These are phyloP conservation scores for Linum usitatissimum DNA, from an alignment of 345 rosid species.

Conservation along the genomic window DNA sequence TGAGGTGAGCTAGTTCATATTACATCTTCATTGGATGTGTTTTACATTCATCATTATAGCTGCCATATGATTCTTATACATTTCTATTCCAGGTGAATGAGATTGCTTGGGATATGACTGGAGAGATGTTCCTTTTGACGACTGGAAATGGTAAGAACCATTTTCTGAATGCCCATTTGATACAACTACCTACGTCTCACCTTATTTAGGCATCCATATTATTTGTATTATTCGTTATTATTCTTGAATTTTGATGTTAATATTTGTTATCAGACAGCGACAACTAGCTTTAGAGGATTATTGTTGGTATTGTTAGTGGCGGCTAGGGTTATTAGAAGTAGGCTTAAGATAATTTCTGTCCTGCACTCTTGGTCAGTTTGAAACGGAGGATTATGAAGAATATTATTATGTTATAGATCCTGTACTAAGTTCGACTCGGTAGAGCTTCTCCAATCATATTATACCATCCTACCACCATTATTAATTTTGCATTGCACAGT, in stretches of 20 bases:
- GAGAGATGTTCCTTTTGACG: constrained; percentile 89
- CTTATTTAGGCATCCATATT: not conserved
- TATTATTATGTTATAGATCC: not conserved
- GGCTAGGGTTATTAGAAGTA: too few relatives aligned
- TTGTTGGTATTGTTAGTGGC: too few relatives aligned
- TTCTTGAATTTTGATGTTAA: not conserved
- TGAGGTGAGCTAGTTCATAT: constrained; percentile 44
- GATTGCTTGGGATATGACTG: constrained; percentile 95
- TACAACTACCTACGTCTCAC: not conserved
- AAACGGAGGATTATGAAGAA: too few relatives aligned
- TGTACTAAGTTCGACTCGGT: too few relatives aligned
- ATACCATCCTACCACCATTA: not conserved
- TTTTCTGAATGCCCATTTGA: not conserved
- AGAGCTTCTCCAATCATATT: too few relatives aligned
- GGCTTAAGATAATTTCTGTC: too few relatives aligned
- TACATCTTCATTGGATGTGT: not conserved
- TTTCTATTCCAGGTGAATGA: constrained; percentile 66
- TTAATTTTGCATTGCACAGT: not conserved
- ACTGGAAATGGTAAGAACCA: constrained; percentile 76
- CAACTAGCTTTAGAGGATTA: too few relatives aligned
- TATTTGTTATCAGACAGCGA: too few relatives aligned
- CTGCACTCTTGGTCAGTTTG: too few relatives aligned
- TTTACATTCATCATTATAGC: not conserved
- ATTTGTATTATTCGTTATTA: not conserved
- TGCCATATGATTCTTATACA: not conserved